Evolutionary conservation across 495 filamentous ascomycete species (phyloP).

Genomic region (Poronia punctata): DNA sequence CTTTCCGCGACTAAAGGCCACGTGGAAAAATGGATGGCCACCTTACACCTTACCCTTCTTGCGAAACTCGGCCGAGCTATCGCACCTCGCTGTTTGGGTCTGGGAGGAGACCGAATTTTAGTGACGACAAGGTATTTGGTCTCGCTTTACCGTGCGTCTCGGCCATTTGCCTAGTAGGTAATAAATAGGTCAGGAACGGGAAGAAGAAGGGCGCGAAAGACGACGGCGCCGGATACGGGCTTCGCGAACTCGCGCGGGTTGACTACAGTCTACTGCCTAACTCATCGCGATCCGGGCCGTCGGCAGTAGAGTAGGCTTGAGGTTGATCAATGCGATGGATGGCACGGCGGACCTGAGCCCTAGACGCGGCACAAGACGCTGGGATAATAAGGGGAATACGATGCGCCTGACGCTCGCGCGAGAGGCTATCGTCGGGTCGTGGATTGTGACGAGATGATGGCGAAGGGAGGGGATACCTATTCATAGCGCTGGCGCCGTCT

Average conservation of each 20-base stretch:
- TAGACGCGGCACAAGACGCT: slow-evolving; percentile 44
- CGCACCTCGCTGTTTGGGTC: no score
- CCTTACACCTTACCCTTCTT: background rate
- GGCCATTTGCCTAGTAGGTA: no score
- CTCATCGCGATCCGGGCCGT: no score
- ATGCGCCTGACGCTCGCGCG: slow-evolving; percentile 55
- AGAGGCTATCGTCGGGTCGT: slow-evolving; percentile 17
- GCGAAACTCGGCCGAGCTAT: background rate
- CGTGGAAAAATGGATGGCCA: slow-evolving; percentile 22
- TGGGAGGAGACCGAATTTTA: no score
- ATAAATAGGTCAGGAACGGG: no score
- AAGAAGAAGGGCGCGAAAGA: no score
- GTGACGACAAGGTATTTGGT: no score
- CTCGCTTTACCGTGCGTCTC: no score
- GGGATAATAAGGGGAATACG: slow-evolving; percentile 56
- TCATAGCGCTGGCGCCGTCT: background rate
- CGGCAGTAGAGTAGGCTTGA: no score
- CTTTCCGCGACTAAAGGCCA: slow-evolving; percentile 41
- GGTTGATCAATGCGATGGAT: background rate
- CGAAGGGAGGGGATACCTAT: background rate
- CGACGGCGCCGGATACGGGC: no score
- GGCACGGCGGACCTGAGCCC: background rate
- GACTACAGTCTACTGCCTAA: no score
- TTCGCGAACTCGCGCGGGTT: no score
- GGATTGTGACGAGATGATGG: background rate